phyloP scores from a whole-genome alignment of 495 filamentous ascomycete genomes.

The Entonaema liquescens region DNA sequence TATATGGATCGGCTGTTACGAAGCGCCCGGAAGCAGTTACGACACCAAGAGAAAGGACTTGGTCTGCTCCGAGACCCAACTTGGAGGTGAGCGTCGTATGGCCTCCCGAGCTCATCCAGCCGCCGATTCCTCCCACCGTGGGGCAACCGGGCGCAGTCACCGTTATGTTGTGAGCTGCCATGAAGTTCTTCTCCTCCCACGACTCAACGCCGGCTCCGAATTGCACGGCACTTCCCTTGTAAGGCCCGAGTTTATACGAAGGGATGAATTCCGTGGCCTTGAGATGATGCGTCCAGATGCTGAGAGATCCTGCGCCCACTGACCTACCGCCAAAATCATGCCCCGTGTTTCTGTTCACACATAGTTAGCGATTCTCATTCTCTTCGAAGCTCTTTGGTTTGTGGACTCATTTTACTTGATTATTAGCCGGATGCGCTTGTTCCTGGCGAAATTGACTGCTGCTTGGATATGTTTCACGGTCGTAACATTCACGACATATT shows the following conservation, averaged over 20 bases:
- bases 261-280: constrained; percentile 56
- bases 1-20: constrained; percentile 57
- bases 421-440: constrained; percentile 64
- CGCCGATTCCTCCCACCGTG: constrained; percentile 48
- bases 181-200: constrained; percentile 50
- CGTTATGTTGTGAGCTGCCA: constrained; percentile 46
- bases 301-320: constrained; percentile 60
- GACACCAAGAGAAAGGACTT: constrained; percentile 62
- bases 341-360: constrained; percentile 65
- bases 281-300: constrained; percentile 67
- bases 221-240: constrained; percentile 52
- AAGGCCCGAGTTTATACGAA: constrained; percentile 48
- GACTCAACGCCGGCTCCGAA: constrained; percentile 56
- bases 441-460: constrained; percentile 68
- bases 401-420: constrained; percentile 57
- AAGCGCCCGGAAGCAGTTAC: constrained; percentile 62
- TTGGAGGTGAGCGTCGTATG: constrained; percentile 60
- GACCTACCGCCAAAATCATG: constrained; percentile 69
- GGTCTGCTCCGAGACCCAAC: constrained; percentile 63
- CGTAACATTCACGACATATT: constrained; percentile 66
- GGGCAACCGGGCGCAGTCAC: constrained; percentile 53
- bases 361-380: neutral
- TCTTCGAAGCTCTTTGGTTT: neutral
- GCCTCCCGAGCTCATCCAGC: constrained; percentile 57
- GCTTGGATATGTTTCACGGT: constrained; percentile 62